A percentile compares a stretch with the other conserved stretches of the same genome.
Conservation (phyloP, 164 flowering plant genomes). For the Aristolochia californica region DNA sequence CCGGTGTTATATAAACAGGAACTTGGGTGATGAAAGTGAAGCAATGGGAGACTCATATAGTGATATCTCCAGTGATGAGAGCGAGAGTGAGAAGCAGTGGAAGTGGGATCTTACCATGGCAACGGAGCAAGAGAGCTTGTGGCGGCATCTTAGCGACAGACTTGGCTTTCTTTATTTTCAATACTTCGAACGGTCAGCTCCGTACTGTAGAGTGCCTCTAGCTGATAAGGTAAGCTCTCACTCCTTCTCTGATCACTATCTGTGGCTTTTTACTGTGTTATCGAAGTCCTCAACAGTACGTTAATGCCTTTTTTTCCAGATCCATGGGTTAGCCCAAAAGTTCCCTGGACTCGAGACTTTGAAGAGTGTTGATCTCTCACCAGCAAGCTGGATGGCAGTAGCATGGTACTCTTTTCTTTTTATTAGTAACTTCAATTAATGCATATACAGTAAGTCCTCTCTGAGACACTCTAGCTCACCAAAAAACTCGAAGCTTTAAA, state of each 20-base stretch:
- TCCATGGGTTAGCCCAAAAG: conserved; percentile 20
- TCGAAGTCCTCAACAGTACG: not conserved
- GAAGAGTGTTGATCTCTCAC: conserved; percentile 49
- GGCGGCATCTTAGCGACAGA: conserved; percentile 44
- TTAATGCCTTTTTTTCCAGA: conserved; percentile 14
- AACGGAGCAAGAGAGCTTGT: conserved; percentile 44
- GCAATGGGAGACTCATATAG: conserved; percentile 61
- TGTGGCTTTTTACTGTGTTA: not conserved
- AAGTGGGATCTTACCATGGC: conserved; percentile 55
- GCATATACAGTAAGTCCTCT: not conserved
- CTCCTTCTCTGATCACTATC: not conserved
- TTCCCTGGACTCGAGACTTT: conserved; percentile 35
- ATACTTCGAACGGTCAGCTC: conserved; percentile 77
- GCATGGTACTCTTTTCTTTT: conserved; percentile 29
- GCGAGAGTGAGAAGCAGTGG: conserved; percentile 62
- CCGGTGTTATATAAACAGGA: not conserved
- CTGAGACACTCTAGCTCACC: too few relatives aligned
- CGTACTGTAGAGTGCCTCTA: conserved; percentile 83
- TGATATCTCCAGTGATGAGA: conserved; percentile 71
- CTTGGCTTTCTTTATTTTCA: conserved; percentile 72
- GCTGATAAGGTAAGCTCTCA: conserved; percentile 68
- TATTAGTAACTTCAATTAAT: not conserved
- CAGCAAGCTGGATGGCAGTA: conserved; percentile 72
- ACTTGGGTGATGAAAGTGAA: conserved; percentile 62
- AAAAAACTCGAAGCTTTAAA: not conserved